Conservation (phyloP, 805 yeast genomes). For the Candida silvicultrix region DNA sequence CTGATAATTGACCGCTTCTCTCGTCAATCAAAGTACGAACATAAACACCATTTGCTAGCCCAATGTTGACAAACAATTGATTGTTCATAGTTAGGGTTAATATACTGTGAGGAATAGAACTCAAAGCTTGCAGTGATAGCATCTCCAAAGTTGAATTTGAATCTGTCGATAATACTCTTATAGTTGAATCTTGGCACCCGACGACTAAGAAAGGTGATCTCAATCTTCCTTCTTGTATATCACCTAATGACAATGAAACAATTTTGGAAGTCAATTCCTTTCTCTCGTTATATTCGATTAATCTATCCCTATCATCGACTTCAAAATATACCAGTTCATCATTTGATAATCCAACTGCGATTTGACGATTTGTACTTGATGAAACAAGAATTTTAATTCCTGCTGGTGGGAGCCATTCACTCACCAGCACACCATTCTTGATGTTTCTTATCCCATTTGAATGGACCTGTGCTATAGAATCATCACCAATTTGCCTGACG, state of each 20-base stretch:
- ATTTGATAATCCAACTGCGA: conserved; percentile 65
- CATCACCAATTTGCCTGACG: conserved; percentile 59
- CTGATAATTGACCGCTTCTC: conserved; percentile 53
- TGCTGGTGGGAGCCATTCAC: conserved; percentile 79
- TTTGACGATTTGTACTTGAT: conserved; percentile 58
- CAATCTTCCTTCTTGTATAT: conserved; percentile 38
- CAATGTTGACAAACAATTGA: conserved; percentile 54
- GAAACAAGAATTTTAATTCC: conserved; percentile 61
- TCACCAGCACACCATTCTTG: conserved; percentile 14
- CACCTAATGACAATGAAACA: conserved; percentile 40
- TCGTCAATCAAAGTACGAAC: conserved; percentile 54
- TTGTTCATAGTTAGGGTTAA: conserved; percentile 20
- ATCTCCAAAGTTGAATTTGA: conserved; percentile 53
- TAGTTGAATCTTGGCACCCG: conserved; percentile 64
- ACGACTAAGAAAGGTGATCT: conserved; percentile 58
- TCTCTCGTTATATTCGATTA: conserved; percentile 65
- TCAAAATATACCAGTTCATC: conserved; percentile 81
- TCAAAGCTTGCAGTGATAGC: conserved; percentile 59
- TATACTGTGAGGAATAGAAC: conserved; percentile 39
- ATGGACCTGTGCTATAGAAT: conserved; percentile 68
- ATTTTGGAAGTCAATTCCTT: conserved; percentile 48
- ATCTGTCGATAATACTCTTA: conserved; percentile 61
- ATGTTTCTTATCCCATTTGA: conserved; percentile 63
- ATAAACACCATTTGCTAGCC: conserved; percentile 80
- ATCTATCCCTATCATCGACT: conserved; percentile 52